Percentiles rank a stretch among this genome's conserved stretches.
phyloP scores from a whole-genome alignment of 495 filamentous ascomycete species.

The Ramalina intermedia region DNA sequence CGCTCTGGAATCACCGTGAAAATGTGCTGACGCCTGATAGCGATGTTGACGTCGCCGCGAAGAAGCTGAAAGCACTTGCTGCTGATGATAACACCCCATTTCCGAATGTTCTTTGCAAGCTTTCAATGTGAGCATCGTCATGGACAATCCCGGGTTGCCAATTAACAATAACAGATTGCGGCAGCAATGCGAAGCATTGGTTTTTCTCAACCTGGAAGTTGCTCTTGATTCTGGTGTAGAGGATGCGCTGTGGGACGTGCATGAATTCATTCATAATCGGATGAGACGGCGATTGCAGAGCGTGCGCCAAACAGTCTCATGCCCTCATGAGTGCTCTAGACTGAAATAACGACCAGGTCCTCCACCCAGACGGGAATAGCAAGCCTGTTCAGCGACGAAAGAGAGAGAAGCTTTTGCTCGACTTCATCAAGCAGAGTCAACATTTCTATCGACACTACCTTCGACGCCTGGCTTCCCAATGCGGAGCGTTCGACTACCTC shows the following conservation, averaged over 20 bases:
- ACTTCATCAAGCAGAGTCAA: slow-evolving; percentile 74
- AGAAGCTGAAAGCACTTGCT: too few species aligned
- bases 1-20: too few species aligned
- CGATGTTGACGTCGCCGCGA: too few species aligned
- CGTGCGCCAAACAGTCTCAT: background rate
- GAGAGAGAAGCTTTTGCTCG: slow-evolving; percentile 59
- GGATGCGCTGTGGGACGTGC: slow-evolving; percentile 60
- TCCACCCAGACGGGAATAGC: slow-evolving; percentile 40
- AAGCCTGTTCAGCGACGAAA: slow-evolving; percentile 66
- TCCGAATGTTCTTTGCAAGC: too few species aligned
- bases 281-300: slow-evolving; percentile 45
- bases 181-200: slow-evolving; percentile 49
- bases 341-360: slow-evolving; percentile 26
- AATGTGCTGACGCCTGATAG: too few species aligned
- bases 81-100: too few species aligned
- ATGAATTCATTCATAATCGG: slow-evolving; percentile 63
- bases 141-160: background rate
- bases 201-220: slow-evolving; percentile 60
- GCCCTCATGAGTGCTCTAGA: background rate
- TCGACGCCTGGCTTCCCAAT: slow-evolving; percentile 59
- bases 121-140: too few species aligned
- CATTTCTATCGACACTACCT: slow-evolving; percentile 79
- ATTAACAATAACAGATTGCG: slow-evolving; percentile 43
- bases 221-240: slow-evolving; percentile 51
- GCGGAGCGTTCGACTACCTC: slow-evolving; percentile 42